phyloP scores from a whole-genome alignment of 768 basidiomycete genomes.

The Boletus pseudopeckii region DNA sequence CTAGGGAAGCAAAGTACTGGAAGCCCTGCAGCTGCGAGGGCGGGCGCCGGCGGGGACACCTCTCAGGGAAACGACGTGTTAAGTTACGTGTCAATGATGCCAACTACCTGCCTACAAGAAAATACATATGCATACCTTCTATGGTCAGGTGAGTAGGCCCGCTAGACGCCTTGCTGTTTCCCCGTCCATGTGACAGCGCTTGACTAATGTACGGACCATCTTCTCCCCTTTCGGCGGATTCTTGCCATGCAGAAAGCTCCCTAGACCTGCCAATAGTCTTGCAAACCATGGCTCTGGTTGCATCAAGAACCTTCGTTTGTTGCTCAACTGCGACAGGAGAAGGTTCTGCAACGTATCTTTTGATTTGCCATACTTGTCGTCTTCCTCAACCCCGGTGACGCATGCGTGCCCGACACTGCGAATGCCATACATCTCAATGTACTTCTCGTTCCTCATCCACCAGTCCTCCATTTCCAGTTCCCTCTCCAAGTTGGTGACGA shows the following conservation, averaged over 20 bases:
- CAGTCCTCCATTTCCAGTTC: slow-evolving; percentile 35
- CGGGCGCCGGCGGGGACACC: no score
- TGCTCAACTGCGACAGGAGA: slow-evolving; percentile 10
- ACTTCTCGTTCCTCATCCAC: slow-evolving; percentile 29
- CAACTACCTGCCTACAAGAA: background rate
- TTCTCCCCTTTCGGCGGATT: slow-evolving; percentile 26
- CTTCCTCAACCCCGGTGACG: slow-evolving; percentile 36
- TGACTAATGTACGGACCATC: slow-evolving; percentile 21
- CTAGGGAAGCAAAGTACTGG: no score
- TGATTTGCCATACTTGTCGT: slow-evolving; percentile 36
- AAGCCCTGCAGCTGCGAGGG: no score
- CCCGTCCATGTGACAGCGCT: slow-evolving; percentile 28
- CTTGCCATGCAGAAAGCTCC: slow-evolving; percentile 16
- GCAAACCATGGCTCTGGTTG: slow-evolving; percentile 25
- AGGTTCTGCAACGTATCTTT: slow-evolving; percentile 22
- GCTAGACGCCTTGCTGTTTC: slow-evolving; percentile 26
- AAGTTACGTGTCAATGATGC: background rate
- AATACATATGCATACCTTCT: background rate
- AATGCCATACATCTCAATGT: slow-evolving; percentile 27
- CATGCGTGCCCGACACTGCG: slow-evolving; percentile 37
- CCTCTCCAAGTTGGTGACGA: slow-evolving; percentile 40
- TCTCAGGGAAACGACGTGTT: background rate
- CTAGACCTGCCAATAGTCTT: slow-evolving; percentile 21
- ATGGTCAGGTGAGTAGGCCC: slow-evolving; percentile 3
- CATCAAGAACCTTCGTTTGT: slow-evolving; percentile 22